phyloP scores from a whole-genome alignment of 2,329 filamentous ascomycete genomes.

The Truncatella angustata region DNA sequence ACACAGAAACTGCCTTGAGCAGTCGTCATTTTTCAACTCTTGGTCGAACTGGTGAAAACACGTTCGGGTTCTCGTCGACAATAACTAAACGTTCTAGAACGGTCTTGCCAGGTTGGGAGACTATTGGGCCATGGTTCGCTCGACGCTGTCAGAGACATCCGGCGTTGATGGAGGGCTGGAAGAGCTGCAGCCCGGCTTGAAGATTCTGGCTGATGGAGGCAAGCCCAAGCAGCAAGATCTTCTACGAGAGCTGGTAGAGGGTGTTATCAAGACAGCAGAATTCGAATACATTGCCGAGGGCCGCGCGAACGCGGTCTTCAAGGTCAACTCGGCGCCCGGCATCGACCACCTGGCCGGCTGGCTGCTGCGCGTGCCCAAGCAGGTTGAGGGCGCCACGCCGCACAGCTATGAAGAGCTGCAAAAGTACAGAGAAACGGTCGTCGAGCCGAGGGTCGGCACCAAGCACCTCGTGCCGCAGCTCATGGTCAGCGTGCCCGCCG shows the following conservation, averaged over 20 bases:
- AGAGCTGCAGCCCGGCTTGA: background rate
- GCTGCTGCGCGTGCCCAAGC: constrained; percentile 61
- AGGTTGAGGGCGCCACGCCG: constrained; percentile 43
- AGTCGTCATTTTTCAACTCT: no score
- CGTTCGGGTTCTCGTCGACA: no score
- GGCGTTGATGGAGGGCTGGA: background rate
- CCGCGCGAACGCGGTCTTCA: constrained; percentile 74
- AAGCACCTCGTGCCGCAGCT: constrained; percentile 30
- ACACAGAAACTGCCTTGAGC: no score
- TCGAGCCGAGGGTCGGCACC: constrained; percentile 43
- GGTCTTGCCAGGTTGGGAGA: no score
- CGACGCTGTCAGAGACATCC: background rate
- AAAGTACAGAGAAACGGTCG: constrained; percentile 51
- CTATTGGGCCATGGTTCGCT: no score
- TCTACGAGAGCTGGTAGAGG: background rate
- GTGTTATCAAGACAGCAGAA: constrained; percentile 16
- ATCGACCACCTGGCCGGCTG: constrained; percentile 36
- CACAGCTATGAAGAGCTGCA: constrained; percentile 41
- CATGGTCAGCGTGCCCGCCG: constrained; percentile 22
- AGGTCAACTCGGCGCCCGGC: constrained; percentile 41
- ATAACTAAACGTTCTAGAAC: no score
- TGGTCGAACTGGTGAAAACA: no score
- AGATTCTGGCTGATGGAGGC: background rate
- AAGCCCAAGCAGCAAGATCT: background rate
- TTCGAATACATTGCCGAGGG: constrained; percentile 61